Conservation (phyloP, 306 rosid genomes). For the Casuarina cunninghamiana region DNA sequence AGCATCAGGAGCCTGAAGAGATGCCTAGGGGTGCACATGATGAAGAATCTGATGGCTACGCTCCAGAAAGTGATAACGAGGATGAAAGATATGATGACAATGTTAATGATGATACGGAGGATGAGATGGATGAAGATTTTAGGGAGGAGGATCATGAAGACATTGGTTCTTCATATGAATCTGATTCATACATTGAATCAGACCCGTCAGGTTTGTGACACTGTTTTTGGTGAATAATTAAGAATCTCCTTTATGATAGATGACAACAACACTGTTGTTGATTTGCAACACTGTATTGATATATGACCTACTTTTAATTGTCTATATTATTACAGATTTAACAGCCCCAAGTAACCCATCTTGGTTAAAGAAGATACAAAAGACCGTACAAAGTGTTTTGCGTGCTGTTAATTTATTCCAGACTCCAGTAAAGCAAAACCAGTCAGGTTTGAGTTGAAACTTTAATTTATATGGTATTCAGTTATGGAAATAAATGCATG, state of each 20-base stretch:
- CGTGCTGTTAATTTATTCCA: constrained; percentile 82
- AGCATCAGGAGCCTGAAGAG: constrained; percentile 49
- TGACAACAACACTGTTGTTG: too few species aligned
- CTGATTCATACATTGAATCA: constrained; percentile 53
- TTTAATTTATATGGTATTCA: constrained; percentile 11
- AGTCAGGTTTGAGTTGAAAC: constrained; percentile 56
- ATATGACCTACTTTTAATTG: background rate
- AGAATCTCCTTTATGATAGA: too few species aligned
- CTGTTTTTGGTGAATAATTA: constrained; percentile 17
- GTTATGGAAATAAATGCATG: constrained; percentile 6
- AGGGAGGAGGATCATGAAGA: constrained; percentile 62
- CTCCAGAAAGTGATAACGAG: constrained; percentile 84
- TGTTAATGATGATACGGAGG: constrained; percentile 44
- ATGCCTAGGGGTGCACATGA: constrained; percentile 38
- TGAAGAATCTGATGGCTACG: constrained; percentile 70
- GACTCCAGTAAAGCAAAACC: constrained; percentile 85
- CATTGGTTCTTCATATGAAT: constrained; percentile 55
- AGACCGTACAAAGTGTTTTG: constrained; percentile 58
- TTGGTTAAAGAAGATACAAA: constrained; percentile 84
- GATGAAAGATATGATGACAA: constrained; percentile 50
- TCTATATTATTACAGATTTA: constrained; percentile 43
- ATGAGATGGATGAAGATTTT: constrained; percentile 55
- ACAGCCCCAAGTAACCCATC: constrained; percentile 64
- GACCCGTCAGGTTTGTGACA: constrained; percentile 70
- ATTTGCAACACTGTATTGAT: background rate